Conservation (phyloP, 495 filamentous ascomycete genomes). For the Cercophora scortea region DNA sequence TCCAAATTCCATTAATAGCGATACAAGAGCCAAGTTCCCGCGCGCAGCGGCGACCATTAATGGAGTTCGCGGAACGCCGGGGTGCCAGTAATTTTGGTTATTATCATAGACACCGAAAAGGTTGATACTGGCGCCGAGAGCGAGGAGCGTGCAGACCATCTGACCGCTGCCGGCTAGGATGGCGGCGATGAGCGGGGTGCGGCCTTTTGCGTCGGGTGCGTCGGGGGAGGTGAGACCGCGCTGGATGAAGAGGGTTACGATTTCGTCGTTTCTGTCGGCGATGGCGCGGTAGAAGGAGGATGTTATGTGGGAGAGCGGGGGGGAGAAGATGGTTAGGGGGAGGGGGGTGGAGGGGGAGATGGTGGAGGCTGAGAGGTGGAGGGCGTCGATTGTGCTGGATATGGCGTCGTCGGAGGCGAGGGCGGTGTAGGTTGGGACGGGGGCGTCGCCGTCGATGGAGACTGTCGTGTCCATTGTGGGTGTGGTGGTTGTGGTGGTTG, state of each 20-base stretch:
- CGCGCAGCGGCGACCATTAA: slow-evolving; percentile 18
- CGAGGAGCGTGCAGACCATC: slow-evolving; percentile 23
- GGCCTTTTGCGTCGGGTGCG: slow-evolving; percentile 10
- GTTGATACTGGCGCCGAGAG: slow-evolving; percentile 23
- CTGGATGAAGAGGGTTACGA: slow-evolving; percentile 11
- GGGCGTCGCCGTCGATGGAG: background rate
- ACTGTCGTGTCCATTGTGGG: background rate
- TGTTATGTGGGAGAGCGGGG: slow-evolving; percentile 6
- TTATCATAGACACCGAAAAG: slow-evolving; percentile 3
- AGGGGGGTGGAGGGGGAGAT: background rate
- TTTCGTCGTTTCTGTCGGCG: slow-evolving; percentile 7
- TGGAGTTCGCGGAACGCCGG: slow-evolving; percentile 25
- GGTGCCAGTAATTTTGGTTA: background rate
- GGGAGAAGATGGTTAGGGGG: background rate
- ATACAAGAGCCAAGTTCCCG: slow-evolving; percentile 19
- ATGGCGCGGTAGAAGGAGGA: slow-evolving; percentile 15
- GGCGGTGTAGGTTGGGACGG: slow-evolving; percentile 9
- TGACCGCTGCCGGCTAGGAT: slow-evolving; percentile 18
- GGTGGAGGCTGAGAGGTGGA: background rate
- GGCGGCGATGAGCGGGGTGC: slow-evolving; percentile 29
- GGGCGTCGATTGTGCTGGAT: background rate
- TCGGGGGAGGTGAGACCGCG: slow-evolving; percentile 21
- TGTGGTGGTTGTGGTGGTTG: background rate
- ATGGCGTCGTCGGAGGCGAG: background rate
- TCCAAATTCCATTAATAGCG: slow-evolving; percentile 14